Evolutionary conservation across 345 rosid species (phyloP).

Genomic region (Zanthoxylum bungeanum): DNA sequence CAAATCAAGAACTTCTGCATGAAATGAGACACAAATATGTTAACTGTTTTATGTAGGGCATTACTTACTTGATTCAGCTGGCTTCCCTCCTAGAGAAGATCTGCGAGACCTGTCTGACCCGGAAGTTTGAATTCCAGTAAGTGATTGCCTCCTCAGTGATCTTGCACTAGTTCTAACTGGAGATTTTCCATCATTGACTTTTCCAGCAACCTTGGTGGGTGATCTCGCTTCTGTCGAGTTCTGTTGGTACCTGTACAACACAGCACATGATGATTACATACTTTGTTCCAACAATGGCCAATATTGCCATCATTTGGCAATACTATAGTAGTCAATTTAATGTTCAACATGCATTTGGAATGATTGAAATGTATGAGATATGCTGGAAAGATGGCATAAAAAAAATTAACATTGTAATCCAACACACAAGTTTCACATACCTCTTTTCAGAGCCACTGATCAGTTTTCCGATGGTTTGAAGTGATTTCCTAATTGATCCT

Average conservation of each 20-base stretch:
- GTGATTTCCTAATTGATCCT: constrained; percentile 75
- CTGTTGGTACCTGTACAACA: constrained; percentile 40
- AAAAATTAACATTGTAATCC: background rate
- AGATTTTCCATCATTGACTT: constrained; percentile 33
- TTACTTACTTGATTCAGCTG: constrained; percentile 46
- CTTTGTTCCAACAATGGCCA: background rate
- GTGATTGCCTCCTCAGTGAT: constrained; percentile 67
- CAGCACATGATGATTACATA: too few relatives aligned
- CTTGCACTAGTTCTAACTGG: constrained; percentile 46
- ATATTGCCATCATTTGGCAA: background rate
- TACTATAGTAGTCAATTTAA: background rate
- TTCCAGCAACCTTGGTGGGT: constrained; percentile 30
- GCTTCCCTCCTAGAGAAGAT: constrained; percentile 80
- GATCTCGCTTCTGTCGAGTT: constrained; percentile 32
- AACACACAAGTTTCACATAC: constrained; percentile 27
- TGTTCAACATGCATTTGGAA: too few relatives aligned
- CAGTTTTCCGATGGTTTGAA: constrained; percentile 79
- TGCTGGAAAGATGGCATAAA: background rate
- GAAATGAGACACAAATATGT: background rate
- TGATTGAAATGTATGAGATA: background rate
- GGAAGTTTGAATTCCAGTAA: constrained; percentile 51
- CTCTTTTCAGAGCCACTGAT: constrained; percentile 82
- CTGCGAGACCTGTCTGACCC: constrained; percentile 52
- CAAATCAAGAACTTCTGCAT: background rate
- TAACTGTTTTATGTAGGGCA: background rate